A percentile compares a stretch with the other conserved stretches of the same genome.
Conservation (phyloP, 768 basidiomycete species). For the Piloderma croceum region DNA sequence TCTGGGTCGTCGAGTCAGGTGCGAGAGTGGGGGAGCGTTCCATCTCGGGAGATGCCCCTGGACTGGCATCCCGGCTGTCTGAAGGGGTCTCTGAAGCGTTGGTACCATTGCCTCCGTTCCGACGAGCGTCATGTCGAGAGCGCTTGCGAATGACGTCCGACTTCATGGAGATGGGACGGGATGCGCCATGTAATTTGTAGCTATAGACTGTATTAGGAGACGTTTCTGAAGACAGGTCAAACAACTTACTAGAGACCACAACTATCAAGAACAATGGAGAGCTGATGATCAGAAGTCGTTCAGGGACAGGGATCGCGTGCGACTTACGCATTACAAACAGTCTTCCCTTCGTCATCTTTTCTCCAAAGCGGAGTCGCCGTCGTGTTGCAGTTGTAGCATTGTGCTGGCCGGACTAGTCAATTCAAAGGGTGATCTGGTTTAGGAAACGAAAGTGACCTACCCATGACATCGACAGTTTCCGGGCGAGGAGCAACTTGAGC, state of each 20-base stretch:
- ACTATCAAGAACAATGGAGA: slow-evolving; percentile 30
- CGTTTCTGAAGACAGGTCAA: background rate
- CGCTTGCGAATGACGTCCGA: slow-evolving; percentile 87
- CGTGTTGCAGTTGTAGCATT: slow-evolving; percentile 88
- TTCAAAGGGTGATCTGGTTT: slow-evolving; percentile 10
- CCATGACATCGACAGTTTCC: slow-evolving; percentile 69
- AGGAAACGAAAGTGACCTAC: slow-evolving; percentile 39
- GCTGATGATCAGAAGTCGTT: slow-evolving; percentile 6
- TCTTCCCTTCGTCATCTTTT: slow-evolving; percentile 88
- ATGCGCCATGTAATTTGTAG: slow-evolving; percentile 81
- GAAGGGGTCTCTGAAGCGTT: slow-evolving; percentile 64
- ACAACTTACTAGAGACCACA: slow-evolving; percentile 68
- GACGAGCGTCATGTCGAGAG: slow-evolving; percentile 73
- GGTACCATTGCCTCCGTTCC: slow-evolving; percentile 43
- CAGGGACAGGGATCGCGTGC: slow-evolving; percentile 7
- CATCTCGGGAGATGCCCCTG: slow-evolving; percentile 61
- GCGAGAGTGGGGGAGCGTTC: slow-evolving; percentile 64
- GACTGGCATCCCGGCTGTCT: slow-evolving; percentile 67
- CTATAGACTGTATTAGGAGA: slow-evolving; percentile 21
- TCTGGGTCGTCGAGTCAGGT: slow-evolving; percentile 63
- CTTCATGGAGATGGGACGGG: slow-evolving; percentile 87
- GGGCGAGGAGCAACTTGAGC: slow-evolving; percentile 57
- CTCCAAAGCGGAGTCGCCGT: slow-evolving; percentile 87
- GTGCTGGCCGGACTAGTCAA: slow-evolving; percentile 40
- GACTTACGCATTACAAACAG: slow-evolving; percentile 84